A percentile compares a stretch with the other conserved stretches of the same genome.
phyloP scores from a whole-genome alignment of 2,329 filamentous ascomycete genomes.

The Colletotrichum phormii region DNA sequence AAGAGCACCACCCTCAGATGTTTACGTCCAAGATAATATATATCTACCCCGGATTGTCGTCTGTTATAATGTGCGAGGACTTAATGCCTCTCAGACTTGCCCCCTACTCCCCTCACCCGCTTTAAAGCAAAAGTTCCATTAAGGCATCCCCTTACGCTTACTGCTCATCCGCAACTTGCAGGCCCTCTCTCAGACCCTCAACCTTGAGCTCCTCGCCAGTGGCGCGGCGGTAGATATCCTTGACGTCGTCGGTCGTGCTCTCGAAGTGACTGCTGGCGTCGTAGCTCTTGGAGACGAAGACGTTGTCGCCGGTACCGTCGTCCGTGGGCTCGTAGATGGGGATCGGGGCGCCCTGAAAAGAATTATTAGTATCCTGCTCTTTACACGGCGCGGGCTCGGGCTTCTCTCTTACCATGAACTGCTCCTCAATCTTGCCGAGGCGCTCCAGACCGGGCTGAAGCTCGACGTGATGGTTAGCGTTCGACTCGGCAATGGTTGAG shows the following conservation, averaged over 20 bases:
- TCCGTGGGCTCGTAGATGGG: slow-evolving; percentile 93
- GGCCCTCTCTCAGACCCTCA: slow-evolving; percentile 84
- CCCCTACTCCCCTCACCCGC: neutral
- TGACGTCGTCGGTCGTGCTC: slow-evolving; percentile 90
- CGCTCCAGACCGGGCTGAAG: slow-evolving; percentile 92
- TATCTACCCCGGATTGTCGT: slow-evolving; percentile 31
- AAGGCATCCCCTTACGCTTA: slow-evolving; percentile 37
- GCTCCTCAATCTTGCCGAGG: slow-evolving; percentile 93
- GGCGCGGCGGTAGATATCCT: slow-evolving; percentile 89
- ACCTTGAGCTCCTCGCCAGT: slow-evolving; percentile 89
- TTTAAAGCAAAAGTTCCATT: neutral
- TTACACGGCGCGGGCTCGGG: neutral
- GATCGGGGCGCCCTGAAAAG: slow-evolving; percentile 77
- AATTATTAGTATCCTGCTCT: neutral
- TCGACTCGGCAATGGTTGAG: slow-evolving; percentile 93
- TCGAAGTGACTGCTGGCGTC: slow-evolving; percentile 98
- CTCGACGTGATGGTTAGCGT: slow-evolving; percentile 95
- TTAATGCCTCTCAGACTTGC: slow-evolving; percentile 28
- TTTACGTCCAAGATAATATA: slow-evolving; percentile 28
- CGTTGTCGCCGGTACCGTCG: slow-evolving; percentile 85
- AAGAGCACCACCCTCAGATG: slow-evolving; percentile 29
- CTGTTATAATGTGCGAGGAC: slow-evolving; percentile 27
- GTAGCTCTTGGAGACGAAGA: slow-evolving; percentile 99
- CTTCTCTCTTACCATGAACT: slow-evolving; percentile 79
- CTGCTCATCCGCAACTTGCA: slow-evolving; percentile 78